Base-by-base conservation (phyloP, 2,329 filamentous ascomycete species). In the Sclerotinia sclerotiorum region DNA sequence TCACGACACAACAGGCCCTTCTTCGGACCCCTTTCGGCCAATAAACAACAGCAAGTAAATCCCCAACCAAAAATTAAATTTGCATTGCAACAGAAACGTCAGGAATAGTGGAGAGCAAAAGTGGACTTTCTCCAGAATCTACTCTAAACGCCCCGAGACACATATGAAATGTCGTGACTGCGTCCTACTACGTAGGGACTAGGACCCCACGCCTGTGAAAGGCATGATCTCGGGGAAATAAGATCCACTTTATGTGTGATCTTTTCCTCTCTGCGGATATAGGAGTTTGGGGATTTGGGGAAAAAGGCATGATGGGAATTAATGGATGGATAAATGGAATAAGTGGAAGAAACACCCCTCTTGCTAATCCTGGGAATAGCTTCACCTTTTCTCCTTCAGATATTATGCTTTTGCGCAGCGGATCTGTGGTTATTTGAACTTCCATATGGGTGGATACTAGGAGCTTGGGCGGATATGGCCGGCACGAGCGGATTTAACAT, bases 41-140 rank as follows among this genome's bases (percentile, higher is more conserved):
- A 61, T 67, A 61, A 52, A 17, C 42, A 61, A 2, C 7, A 44
- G 35, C 21, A 57, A 39, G 55, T 57, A 57, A 57, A 57, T 24
- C 21, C 46, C 42, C 42, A 27, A 44, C 24, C 27, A 42, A 44
- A 60, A 60, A n/a, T 66, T 58, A 67, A 60, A 44, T 67, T 51
- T 49, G 44, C 64, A 67, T 51, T 42, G 48, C 24, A 39, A 67
- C 8, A 60, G 42, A 32, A 61, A 61, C 58, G 58, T 61, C 58
- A 35, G 44, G 44, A 61, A 35, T n/a, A 61, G 58, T 61, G 58
- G 58, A 29, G 29, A 39, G 11, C 11, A 42, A 58, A 42, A 61
- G 58, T 61, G 58, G 58, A 32, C 46, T 42, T 64, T 64, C 61
- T 64, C 61, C 61, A 64, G 58, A 61, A 61, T 61, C 57, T 48